Conservation (phyloP, 2,329 filamentous ascomycete species). For the Fusarium sambucinum region DNA sequence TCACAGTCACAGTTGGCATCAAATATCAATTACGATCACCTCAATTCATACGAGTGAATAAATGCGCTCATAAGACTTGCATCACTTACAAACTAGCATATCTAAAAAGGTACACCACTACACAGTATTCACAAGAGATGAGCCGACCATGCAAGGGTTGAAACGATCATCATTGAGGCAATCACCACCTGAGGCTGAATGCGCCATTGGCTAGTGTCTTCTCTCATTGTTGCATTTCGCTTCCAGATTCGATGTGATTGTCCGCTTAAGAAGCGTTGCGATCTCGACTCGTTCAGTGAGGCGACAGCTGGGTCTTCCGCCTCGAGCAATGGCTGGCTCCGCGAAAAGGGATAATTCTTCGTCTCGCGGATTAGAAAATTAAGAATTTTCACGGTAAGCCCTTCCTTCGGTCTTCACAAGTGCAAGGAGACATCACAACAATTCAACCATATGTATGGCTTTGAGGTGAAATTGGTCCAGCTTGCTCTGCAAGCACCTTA, state of each 20-base stretch:
- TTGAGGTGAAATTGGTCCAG: conserved; percentile 1
- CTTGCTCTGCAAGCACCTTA: conserved; percentile 15
- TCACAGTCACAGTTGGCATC: background rate
- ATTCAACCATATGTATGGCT: conserved; percentile 9
- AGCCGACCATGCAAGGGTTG: background rate
- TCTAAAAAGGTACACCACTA: background rate
- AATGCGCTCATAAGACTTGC: background rate
- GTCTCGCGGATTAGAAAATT: background rate
- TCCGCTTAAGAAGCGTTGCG: conserved; percentile 3
- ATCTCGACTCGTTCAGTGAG: conserved; percentile 35
- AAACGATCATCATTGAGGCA: background rate
- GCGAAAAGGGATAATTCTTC: background rate
- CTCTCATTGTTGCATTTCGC: background rate
- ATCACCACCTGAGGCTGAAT: conserved; percentile 8
- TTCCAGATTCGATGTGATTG: conserved; percentile 28
- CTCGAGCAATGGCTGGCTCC: conserved; percentile 34
- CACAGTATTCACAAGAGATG: conserved; percentile 9
- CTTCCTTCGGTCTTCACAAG: background rate
- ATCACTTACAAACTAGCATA: background rate
- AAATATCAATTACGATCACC: background rate
- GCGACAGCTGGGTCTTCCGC: conserved; percentile 31
- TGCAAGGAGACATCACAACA: background rate
- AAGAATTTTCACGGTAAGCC: background rate
- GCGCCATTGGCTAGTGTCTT: conserved; percentile 19
- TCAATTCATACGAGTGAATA: background rate